Conservation (phyloP, 345 rosid species). For the Sisymbrium altissimum region DNA sequence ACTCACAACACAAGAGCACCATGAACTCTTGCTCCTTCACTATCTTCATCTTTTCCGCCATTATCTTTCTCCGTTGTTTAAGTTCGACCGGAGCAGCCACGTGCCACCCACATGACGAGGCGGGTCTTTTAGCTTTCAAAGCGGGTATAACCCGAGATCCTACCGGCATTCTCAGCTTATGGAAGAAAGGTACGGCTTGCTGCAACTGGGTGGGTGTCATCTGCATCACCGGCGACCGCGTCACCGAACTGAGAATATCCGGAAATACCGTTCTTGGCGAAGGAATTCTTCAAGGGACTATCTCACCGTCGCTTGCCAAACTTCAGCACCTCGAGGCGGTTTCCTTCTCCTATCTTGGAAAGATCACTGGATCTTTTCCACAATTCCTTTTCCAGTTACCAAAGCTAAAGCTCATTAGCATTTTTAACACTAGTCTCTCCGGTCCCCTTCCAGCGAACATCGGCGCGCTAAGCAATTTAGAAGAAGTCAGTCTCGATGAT, state of each 20-base stretch:
- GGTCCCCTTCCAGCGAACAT: constrained; percentile 47
- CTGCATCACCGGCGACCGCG: background rate
- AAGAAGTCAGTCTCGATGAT: constrained; percentile 45
- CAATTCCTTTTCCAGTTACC: constrained; percentile 42
- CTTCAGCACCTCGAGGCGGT: background rate
- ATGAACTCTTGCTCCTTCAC: no score
- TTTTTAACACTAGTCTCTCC: constrained; percentile 47
- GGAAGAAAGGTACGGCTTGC: background rate
- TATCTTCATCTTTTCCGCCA: no score
- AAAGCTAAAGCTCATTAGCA: constrained; percentile 40
- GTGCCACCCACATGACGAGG: no score
- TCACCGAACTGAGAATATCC: background rate
- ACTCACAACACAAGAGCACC: no score
- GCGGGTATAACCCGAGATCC: no score
- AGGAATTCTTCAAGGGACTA: background rate
- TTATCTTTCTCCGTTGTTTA: no score
- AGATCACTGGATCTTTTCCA: no score
- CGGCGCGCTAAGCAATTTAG: constrained; percentile 39
- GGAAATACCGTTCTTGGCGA: background rate
- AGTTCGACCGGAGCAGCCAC: no score
- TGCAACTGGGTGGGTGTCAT: background rate
- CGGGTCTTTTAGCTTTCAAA: no score
- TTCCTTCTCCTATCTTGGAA: background rate
- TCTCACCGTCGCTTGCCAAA: background rate
- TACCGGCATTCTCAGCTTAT: background rate